Evolutionary conservation across 208 protist species (phyloP), one percentile per base, ranked within the genome.

Genomic region (Eutreptiella sp.): DNA sequence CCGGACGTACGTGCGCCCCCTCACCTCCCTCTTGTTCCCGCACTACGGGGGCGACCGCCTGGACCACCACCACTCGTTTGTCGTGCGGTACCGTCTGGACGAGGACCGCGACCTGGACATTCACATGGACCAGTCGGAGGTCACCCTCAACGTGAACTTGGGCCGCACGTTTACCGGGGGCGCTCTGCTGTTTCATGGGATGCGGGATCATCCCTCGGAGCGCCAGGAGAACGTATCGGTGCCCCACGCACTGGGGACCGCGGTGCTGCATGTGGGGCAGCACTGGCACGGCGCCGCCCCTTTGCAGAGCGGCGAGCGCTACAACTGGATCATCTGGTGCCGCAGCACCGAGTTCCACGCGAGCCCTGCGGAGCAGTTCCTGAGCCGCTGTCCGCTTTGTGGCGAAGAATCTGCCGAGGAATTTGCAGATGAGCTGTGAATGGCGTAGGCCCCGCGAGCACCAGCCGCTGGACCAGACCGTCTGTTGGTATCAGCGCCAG

Each of bases 11-110:
- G n/a, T n/a, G n/a, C n/a, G n/a, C n/a, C n/a, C n/a, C n/a, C n/a
- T n/a, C n/a, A n/a, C n/a, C n/a, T n/a, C n/a, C n/a, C n/a, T 55
- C 3, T 32, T 55, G n/a, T n/a, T 55, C 3, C 29, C 43, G 48
- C 42, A 57, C 46, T 24, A 7, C 24, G 31, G 3, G 42, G 50
- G 3, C 14, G 32, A n/a, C 4, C n/a, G 23, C 34, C 3, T 57
- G 2, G 50, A 57, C 34, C 38, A 57, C 23, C 50, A 57, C 46
- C 50, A 57, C 34, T 26, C 50, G 1, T 57, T 57, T 39, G n/a
- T 57, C 4, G 50, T 57, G 0, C 38, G 46, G 11, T 57, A 57
- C 14, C 27, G 2, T 2, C 26, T 24, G 31, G 31, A 7, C 19
- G 50, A 27, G n/a, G 50, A 57, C 32, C 3, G 9, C 7, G 14